Base-by-base conservation (phyloP, 345 rosid species). In the Citrus sp. region DNA sequence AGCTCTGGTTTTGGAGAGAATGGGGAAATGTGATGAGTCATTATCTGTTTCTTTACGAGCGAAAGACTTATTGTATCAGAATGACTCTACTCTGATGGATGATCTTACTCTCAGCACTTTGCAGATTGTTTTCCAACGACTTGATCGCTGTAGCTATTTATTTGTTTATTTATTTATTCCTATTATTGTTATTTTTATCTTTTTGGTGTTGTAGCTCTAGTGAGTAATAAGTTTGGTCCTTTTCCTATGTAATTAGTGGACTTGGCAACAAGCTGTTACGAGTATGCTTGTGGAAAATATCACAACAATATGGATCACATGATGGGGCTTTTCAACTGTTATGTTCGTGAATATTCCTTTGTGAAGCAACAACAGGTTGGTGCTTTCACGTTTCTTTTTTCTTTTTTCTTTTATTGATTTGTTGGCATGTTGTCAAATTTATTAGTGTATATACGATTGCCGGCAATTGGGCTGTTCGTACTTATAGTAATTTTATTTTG, bases 291-390 rank as follows among this genome's bases (percentile, higher is more conserved):
- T 80, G 87, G 88, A 24, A 96, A 89, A 79, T 88, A 87, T 76
- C 91, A 97, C 5, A 90, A 84, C 83, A 96, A 92, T 83, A 78
- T 94, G 85, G 99, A 94, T 77, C 85, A 92, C 35, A 90, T 96
- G 95, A 94, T 91, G 97, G 99, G 98, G 35, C 97, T 96, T 70
- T 96, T 96, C 85, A 94, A 96, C 86, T 96, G 99, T 81, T 92
- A 89, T 76, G 98, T 96, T 76, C 97, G 94, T 28, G 98, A 92
- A 58, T 94, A 90, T 87, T 94, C 98, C 16, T 96, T 92, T 64
- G 99, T 96, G 76, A 94, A 85, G 89, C 99, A 94, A 85, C 99
- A 96, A 73, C 99, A 92, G 98, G 99, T 96, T 87, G 69, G 89
- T 82, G 25, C 71, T 62, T 65, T 65, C 30, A 0, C 4, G 3